Evolutionary conservation across 805 yeast species (phyloP).

Genomic region (Kuraishia hungarica): DNA sequence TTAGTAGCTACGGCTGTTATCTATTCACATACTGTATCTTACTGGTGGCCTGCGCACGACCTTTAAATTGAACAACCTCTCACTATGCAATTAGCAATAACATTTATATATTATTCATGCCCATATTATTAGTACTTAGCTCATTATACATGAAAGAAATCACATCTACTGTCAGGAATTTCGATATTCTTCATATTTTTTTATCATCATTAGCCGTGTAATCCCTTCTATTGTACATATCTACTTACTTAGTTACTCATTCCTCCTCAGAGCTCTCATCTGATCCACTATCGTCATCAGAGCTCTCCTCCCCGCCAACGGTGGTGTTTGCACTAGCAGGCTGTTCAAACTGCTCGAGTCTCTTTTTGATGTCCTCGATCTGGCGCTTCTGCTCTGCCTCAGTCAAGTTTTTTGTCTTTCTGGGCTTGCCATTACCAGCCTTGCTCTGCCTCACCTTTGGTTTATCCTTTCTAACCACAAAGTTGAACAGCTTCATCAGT

Average conservation of each 20-base stretch:
- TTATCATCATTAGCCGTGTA: neutral
- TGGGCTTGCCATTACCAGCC: constrained; percentile 9
- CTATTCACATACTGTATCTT: too few relatives aligned
- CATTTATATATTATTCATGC: too few relatives aligned
- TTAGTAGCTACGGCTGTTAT: too few relatives aligned
- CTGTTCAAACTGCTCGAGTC: constrained; percentile 62
- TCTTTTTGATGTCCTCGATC: constrained; percentile 63
- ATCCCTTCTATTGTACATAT: neutral
- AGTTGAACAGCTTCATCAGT: constrained; percentile 73
- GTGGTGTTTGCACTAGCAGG: constrained; percentile 39
- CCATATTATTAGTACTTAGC: too few relatives aligned
- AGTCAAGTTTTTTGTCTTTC: constrained; percentile 39
- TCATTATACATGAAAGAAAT: too few relatives aligned
- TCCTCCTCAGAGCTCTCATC: constrained; percentile 72
- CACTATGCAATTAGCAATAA: too few relatives aligned
- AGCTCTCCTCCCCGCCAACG: constrained; percentile 31
- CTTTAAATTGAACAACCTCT: too few relatives aligned
- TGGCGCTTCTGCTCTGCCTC: constrained; percentile 62
- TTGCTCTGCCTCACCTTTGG: constrained; percentile 25
- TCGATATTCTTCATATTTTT: too few relatives aligned
- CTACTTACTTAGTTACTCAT: constrained; percentile 13
- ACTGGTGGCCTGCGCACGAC: too few relatives aligned
- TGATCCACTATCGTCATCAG: constrained; percentile 52
- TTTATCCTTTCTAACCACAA: constrained; percentile 47
- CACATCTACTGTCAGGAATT: too few relatives aligned